phyloP scores from a whole-genome alignment of 2,329 filamentous ascomycete species.

The Exophiala mesophila region DNA sequence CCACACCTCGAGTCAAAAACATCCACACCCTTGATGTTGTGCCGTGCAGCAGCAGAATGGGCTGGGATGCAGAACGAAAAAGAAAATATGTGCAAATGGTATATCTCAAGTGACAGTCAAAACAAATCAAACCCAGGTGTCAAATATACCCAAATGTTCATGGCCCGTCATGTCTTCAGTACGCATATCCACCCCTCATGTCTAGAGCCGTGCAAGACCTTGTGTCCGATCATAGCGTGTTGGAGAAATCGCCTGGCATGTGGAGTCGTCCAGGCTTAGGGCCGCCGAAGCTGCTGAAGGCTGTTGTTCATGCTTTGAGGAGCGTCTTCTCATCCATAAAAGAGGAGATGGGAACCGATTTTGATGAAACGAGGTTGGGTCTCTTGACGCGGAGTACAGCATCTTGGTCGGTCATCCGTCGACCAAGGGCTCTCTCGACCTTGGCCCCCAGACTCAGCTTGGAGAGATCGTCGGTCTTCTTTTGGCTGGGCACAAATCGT shows the following conservation, averaged over 20 bases:
- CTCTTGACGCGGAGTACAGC: conserved; percentile 42
- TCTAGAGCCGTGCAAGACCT: no score
- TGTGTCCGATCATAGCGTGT: no score
- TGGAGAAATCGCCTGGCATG: no score
- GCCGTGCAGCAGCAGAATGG: no score
- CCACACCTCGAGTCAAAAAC: no score
- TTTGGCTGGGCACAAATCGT: conserved; percentile 70
- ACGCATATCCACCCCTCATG: neutral
- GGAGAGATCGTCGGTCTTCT: conserved; percentile 76
- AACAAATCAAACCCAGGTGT: neutral
- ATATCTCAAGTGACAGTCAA: neutral
- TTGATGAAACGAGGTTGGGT: conserved; percentile 6
- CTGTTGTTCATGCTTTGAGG: conserved; percentile 9
- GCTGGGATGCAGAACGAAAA: no score
- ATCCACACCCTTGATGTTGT: no score
- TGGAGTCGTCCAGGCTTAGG: no score
- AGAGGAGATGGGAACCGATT: conserved; percentile 10
- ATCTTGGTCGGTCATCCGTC: conserved; percentile 84
- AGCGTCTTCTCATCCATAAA: conserved; percentile 16
- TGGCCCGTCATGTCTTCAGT: neutral
- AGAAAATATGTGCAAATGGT: neutral
- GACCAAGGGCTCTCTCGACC: conserved; percentile 77
- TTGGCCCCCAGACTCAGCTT: conserved; percentile 87
- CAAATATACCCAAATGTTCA: neutral
- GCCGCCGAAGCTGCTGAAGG: no score